Percentiles rank a stretch among this genome's conserved stretches.
phyloP scores from a whole-genome alignment of 495 filamentous ascomycete genomes.

The Penicillium paradoxum region DNA sequence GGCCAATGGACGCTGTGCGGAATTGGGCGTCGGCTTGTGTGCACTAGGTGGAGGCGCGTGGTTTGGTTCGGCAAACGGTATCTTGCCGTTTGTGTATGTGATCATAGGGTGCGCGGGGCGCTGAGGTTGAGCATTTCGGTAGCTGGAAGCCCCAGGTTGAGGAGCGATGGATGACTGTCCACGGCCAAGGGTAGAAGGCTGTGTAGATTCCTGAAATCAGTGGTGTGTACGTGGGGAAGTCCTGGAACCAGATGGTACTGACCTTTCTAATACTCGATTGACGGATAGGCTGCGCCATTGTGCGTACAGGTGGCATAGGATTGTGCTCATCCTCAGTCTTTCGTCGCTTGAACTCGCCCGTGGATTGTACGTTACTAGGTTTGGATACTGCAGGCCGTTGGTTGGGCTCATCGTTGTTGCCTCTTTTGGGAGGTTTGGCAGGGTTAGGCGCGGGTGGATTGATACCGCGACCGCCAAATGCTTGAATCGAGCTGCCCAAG shows the following conservation, averaged over 20 bases:
- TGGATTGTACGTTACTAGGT: conserved; percentile 39
- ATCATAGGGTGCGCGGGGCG: conserved; percentile 67
- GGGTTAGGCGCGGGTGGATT: conserved; percentile 54
- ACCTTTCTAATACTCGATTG: conserved; percentile 78
- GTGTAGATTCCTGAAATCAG: conserved; percentile 49
- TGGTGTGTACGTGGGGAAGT: not conserved
- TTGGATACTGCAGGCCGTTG: conserved; percentile 40
- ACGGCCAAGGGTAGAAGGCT: conserved; percentile 56
- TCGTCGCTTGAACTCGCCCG: conserved; percentile 51
- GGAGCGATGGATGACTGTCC: conserved; percentile 50
- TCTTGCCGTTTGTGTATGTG: conserved; percentile 79
- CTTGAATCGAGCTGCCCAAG: conserved; percentile 47
- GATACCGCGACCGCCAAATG: conserved; percentile 38
- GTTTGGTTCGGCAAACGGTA: conserved; percentile 76
- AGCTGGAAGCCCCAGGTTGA: conserved; percentile 34
- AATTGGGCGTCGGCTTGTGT: conserved; percentile 52
- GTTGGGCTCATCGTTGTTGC: conserved; percentile 49
- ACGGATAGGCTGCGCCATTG: conserved; percentile 78
- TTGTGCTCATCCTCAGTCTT: conserved; percentile 56
- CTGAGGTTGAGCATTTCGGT: conserved; percentile 42
- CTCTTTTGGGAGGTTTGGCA: conserved; percentile 61
- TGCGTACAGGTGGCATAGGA: conserved; percentile 38
- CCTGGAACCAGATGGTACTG: conserved; percentile 17
- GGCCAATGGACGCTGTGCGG: conserved; percentile 38
- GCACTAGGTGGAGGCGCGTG: conserved; percentile 36